Base-by-base conservation (phyloP, 1,139 yeast genomes). In the Candida dubliniensis region DNA sequence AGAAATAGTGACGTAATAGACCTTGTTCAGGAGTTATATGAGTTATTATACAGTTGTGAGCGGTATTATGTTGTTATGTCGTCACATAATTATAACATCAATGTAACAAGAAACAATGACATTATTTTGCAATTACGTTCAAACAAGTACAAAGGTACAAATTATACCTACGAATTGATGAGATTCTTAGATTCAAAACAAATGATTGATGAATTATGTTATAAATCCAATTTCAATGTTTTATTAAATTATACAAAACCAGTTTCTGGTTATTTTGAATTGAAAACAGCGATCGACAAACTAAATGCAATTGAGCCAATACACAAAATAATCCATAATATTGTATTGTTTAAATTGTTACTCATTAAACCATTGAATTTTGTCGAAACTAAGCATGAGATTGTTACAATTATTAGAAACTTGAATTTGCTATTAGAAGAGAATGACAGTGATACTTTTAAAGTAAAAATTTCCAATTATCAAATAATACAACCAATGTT, bases 21-120 rank as follows among this genome's bases (percentile, higher is more conserved):
- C 8, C 70, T 69, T 45, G 45, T 69, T 32, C 62, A 60, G 45
- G 76, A 71, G 49, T 57, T 71, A 35, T 71, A 60, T 50, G 73
- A 69, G 44, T 57, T 58, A 38, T 52, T 71, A 36, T 69, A 61
- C 46, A 53, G 63, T 2, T 55, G 59, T 45, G 77, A 71, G 53
- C 54, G 74, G 33, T 60, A 66, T 40, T 64, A 66, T 45, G 55
- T 67, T 43, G 52, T 68, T 26, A 59, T 63, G 26, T 60, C 66
- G 27, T 62, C 69, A n/a, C 63, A 62, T 50, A 59, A 59, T 44
- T 53, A 53, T 36, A 55, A 57, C 42, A 41, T 60, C 11, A 52
- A 52, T 30, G 34, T 55, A 9, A 43, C 61, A 15, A 49, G 63
- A 40, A 62, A 61, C 45, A 62, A 61, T 43, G 48, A 50, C 31